Base-by-base conservation (phyloP, 805 yeast species). In the Saccharomycopsis sp. region DNA sequence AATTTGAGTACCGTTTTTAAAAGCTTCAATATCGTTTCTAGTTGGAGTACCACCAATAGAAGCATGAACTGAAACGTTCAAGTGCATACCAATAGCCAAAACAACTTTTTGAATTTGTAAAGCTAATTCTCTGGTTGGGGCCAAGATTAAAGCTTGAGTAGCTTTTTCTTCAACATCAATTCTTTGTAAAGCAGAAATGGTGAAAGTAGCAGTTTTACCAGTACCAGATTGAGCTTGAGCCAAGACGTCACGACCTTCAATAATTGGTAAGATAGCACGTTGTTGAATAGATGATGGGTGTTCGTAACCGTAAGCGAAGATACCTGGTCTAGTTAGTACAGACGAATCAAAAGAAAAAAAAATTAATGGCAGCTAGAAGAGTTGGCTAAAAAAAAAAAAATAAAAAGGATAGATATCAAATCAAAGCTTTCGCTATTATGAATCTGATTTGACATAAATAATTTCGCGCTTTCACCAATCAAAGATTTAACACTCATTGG, bases 71-170 rank as follows among this genome's bases (percentile, higher is more conserved):
- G 82, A 79, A 51, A 90, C 77, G 60, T 86, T 81, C 82, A 93
- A 79, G 74, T 85, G 86, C 66, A 79, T 79, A 54, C 97, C 97
- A 56, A 93, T 75, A 56, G 89, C 84, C 62, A 81, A 73, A 43
- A 90, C 86, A 56, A 93, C 98, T 64, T 81, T 85, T 70, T 87
- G 95, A 64, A 93, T 93, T 75, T 93, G 98, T 56, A 80, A 72
- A 40, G 97, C 97, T 66, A 93, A 77, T 74, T 90, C 98, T 73
- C 98, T 83, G 56, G 98, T 90, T 59, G 98, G 97, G 46, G 96
- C 90, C 56, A 90, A 75, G 56, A 93, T 87, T 62, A 93, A 75
- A 51, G 96, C 97, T 75, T 88, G 97, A 53, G 94, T 80, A 51
- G 81, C 75, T 64, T 79, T 75, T 61, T 74, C 70, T 54, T 71